Evolutionary conservation across 352 stramenopile genomes (phyloP), one percentile per base, ranked within the genome.

Genomic region (Blastocystis sp.): DNA sequence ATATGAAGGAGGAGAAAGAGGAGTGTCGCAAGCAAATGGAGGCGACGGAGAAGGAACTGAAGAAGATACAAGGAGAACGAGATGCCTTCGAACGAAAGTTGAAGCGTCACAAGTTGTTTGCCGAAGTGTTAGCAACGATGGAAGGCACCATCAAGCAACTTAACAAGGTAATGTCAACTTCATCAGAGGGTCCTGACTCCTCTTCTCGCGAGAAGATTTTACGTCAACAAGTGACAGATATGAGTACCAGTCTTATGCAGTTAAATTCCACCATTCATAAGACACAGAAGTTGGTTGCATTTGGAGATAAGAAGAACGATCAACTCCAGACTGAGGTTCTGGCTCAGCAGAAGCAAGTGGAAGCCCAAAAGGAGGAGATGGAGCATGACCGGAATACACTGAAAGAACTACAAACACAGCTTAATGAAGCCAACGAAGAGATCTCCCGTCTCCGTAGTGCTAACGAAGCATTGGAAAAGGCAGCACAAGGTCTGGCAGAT

Each of bases 231-330:
- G 19, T 84, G 33, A 66, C 27, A 24, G 73, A 84, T 44, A 66
- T 84, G 73, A 68, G 73, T 35, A 56, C 57, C 5, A 56, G 44
- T n/a, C 59, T 84, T 13, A 62, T 24, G 53, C 27, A 53, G 33
- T 66, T 53, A 13, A 56, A 84, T n/a, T 30, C 3, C 7, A 24
- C 54, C 24, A 35, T 84, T 19, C 73, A 84, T 51, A 84, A 84
- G 73, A 66, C 48, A 24, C 57, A 84, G 53, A 84, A 84, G 17
- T 35, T 84, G 33, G 73, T 84, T 27, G 54, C 48, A 0, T 84
- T 66, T 44, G 73, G 73, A 24, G 73, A 84, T 37, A 84, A 84
- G 56, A 84, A 84, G 53, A 84, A 84, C 33, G 73, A 84, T 57
- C 73, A 84, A 35, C 35, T 84, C n/a, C 56, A 66, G 51, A 44